These are phyloP conservation scores for Gamsiella multidivaricata DNA, from an alignment of 192 early-diverging fungal genomes.

Conservation along the genomic window DNA sequence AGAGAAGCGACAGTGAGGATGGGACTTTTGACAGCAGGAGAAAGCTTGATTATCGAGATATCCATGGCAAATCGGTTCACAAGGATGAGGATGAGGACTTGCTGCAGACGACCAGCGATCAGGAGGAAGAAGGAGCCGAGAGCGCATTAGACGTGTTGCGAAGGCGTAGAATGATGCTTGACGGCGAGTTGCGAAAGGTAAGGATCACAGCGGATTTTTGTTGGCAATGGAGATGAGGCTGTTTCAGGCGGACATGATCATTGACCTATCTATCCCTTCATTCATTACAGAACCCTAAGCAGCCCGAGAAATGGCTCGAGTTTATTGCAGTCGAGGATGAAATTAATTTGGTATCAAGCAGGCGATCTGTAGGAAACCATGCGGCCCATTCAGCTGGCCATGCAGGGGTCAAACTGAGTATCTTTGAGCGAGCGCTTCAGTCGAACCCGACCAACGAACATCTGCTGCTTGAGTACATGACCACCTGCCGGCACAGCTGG, in stretches of 20 bases:
- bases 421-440: slow-evolving; percentile 64
- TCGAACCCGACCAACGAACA: slow-evolving; percentile 60
- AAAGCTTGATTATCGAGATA: slow-evolving; percentile 57
- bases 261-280: too few relatives aligned
- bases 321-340: slow-evolving; percentile 68
- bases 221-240: not conserved
- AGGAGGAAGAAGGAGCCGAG: slow-evolving; percentile 47
- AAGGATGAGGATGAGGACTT: slow-evolving; percentile 38
- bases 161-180: slow-evolving; percentile 45
- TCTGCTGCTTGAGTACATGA: slow-evolving; percentile 58
- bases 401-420: slow-evolving; percentile 64
- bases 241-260: not conserved
- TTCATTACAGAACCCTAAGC: slow-evolving; percentile 50
- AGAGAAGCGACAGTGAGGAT: too few relatives aligned
- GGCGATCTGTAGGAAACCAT: slow-evolving; percentile 11
- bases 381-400: slow-evolving; percentile 52
- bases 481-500: slow-evolving; percentile 59
- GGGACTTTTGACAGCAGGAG: not conserved
- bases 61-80: slow-evolving; percentile 56
- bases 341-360: slow-evolving; percentile 27
- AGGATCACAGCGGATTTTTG: too few relatives aligned
- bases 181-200: slow-evolving; percentile 38
- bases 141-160: slow-evolving; percentile 54
- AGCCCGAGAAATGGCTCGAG: slow-evolving; percentile 60
- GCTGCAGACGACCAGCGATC: slow-evolving; percentile 43